Percentiles rank a stretch among this genome's conserved stretches.
Conservation (phyloP, 345 rosid genomes). For the Brassica cretica region DNA sequence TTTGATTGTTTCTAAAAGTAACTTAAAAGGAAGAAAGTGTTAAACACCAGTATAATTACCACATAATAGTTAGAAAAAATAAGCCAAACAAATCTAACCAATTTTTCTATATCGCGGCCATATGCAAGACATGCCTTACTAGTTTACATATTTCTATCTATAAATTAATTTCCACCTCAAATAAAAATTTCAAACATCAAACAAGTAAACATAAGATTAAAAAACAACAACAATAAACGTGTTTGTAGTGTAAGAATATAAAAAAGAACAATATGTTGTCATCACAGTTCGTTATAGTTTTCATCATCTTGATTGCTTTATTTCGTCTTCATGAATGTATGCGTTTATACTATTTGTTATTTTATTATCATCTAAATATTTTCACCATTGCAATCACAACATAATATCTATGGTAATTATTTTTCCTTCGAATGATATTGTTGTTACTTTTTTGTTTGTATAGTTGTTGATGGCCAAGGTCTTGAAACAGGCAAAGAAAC, state of each 20-base stretch:
- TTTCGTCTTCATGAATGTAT: background rate
- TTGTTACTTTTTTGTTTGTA: background rate
- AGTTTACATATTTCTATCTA: too few species aligned
- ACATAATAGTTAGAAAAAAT: too few species aligned
- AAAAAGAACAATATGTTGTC: background rate
- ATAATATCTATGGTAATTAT: background rate
- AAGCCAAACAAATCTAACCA: too few species aligned
- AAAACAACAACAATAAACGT: too few species aligned
- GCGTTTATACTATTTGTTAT: background rate
- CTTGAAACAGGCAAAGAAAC: background rate
- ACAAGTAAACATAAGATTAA: too few species aligned
- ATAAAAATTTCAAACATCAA: background rate
- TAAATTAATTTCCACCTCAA: too few species aligned
- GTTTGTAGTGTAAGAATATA: background rate
- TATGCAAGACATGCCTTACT: too few species aligned
- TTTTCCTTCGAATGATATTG: background rate
- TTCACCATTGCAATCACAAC: background rate
- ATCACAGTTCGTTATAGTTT: background rate
- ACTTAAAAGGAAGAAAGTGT: too few species aligned
- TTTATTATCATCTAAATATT: background rate
- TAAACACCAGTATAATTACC: too few species aligned
- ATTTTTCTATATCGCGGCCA: too few species aligned
- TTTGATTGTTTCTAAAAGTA: too few species aligned
- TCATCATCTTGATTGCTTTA: background rate
- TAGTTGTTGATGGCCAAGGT: background rate